Conservation (phyloP, 2,329 filamentous ascomycete species). For the Diaporthe sp. region DNA sequence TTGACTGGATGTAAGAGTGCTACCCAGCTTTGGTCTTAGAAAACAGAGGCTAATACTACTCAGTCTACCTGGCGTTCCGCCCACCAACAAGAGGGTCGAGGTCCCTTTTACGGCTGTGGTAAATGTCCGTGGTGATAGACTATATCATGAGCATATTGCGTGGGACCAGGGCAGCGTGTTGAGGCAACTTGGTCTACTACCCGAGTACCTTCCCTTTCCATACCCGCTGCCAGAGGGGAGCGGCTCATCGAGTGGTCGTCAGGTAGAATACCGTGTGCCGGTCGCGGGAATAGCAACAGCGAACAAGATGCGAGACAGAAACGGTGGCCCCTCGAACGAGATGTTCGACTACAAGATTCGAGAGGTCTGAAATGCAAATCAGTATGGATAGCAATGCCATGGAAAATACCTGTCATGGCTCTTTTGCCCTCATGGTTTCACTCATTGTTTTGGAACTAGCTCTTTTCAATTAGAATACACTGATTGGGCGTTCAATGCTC, state of each 20-base stretch:
- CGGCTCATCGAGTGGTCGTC: conserved; percentile 49
- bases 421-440: too few species aligned
- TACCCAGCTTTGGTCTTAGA: neutral
- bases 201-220: conserved; percentile 75
- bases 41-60: conserved; percentile 21
- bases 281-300: conserved; percentile 69
- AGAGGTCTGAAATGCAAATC: conserved; percentile 40
- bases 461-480: neutral
- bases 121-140: conserved; percentile 75
- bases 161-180: conserved; percentile 78
- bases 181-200: conserved; percentile 72
- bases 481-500: neutral
- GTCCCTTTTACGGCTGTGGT: conserved; percentile 76
- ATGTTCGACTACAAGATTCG: conserved; percentile 60
- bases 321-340: conserved; percentile 65
- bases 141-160: conserved; percentile 79
- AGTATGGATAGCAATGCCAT: neutral
- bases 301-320: conserved; percentile 62
- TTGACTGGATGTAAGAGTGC: conserved; percentile 76
- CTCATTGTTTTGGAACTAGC: fast-evolving
- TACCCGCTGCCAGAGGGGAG: conserved; percentile 61
- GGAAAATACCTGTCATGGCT: neutral
- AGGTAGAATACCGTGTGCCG: conserved; percentile 71
- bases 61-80: conserved; percentile 66
- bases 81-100: conserved; percentile 66